Evolutionary conservation across 208 protist species (phyloP), one percentile per base, ranked within the genome.

Genomic region (Leishmania aethiopica): DNA sequence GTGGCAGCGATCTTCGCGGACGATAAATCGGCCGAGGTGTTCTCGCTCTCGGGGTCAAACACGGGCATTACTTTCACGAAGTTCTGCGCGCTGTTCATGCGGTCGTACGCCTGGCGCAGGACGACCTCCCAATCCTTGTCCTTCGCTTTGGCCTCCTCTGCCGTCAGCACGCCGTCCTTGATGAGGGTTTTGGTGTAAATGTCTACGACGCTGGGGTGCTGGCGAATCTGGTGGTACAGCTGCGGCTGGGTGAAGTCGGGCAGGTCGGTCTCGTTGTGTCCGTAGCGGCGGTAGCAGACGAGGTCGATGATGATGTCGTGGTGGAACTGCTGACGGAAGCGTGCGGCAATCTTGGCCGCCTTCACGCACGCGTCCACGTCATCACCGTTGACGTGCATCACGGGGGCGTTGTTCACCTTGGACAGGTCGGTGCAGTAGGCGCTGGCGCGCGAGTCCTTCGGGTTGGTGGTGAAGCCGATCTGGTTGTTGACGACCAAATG

Each of bases 401-500:
- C 96, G 35, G 99, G 99, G 4, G 95, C 94, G 79, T 94, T 92
- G 93, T 98, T 94, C 53, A 97, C 91, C 87, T 99, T 99, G 15
- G 96, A 95, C 22, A 99, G 86, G 87, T 99, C 99, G 28, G 97
- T 99, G 91, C 98, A 99, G 90, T 99, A 99, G 32, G 92, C 92
- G 55, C 96, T 98, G 10, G 97, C 96, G 62, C 98, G 96, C 45
- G 92, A 90, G 71, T 96, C 90, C 79, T 84, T 91, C 64, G 98
- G 97, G 89, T 99, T 94, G 4, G 99, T 99, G 28, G 99, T 99
- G 93, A 99, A 99, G 82, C 98, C 98, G 82, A 99, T 98, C 91
- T 99, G 98, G 90, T 99, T 99, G 93, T 99, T 99, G 67, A 99
- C 96, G 59, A 99, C 95, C 71, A 99, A 95, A 86, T 99, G 99